phyloP scores from a whole-genome alignment of 179 eudicot genomes.

The Dionaea muscipula region DNA sequence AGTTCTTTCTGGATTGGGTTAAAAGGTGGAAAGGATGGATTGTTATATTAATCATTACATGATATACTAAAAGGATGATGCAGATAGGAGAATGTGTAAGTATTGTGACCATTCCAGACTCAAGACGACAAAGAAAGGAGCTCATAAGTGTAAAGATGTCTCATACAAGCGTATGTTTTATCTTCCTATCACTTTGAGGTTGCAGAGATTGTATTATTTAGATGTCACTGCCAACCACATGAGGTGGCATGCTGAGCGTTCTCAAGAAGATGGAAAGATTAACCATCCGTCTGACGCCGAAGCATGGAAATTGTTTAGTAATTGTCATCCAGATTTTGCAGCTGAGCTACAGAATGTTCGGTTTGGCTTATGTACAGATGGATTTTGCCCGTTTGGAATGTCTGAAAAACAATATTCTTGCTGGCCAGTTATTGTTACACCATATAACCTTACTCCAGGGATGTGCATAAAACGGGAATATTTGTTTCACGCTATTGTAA shows the following conservation, averaged over 20 bases:
- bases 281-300: not conserved
- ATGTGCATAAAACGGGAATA: too few species aligned
- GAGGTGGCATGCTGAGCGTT: conserved; percentile 3
- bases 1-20: not conserved
- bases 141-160: not conserved
- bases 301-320: not conserved
- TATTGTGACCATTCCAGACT: not conserved
- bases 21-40: not conserved
- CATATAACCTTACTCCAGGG: too few species aligned
- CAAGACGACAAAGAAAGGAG: not conserved
- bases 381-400: not conserved
- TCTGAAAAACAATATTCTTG: not conserved
- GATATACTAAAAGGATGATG: not conserved
- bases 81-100: not conserved
- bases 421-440: too few species aligned
- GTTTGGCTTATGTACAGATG: not conserved
- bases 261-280: not conserved
- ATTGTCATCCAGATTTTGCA: not conserved
- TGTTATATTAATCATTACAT: not conserved
- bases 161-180: not conserved
- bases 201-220: not conserved
- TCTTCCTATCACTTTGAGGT: not conserved
- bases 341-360: too few species aligned
- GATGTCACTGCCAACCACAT: not conserved
- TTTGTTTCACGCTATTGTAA: too few species aligned